These are phyloP conservation scores for Ceratocystis huliohia DNA, from an alignment of 2,329 filamentous ascomycete species.

Conservation along the genomic window DNA sequence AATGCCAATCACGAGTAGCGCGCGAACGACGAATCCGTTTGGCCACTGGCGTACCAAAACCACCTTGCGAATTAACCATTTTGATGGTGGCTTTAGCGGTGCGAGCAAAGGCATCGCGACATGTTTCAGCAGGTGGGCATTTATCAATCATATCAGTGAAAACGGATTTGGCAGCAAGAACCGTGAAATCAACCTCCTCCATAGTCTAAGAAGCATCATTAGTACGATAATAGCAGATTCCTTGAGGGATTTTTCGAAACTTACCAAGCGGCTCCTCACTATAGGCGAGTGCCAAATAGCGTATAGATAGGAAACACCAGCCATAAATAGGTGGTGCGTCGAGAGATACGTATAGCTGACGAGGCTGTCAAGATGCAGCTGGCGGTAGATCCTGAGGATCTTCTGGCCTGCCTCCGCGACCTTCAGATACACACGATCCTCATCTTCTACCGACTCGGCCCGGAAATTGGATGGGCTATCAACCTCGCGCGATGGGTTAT, in stretches of 20 bases:
- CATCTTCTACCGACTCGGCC: constrained; percentile 60
- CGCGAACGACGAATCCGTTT: constrained; percentile 25
- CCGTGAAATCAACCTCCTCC: constrained; percentile 96
- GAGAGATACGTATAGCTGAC: constrained; percentile 95
- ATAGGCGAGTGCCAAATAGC: constrained; percentile 92
- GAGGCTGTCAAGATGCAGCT: constrained; percentile 72
- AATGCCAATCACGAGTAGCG: constrained; percentile 26
- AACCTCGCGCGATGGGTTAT: constrained; percentile 51
- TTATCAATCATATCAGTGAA: constrained; percentile 85
- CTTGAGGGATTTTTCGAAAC: constrained; percentile 27
- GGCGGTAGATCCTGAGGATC: constrained; percentile 78
- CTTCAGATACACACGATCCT: constrained; percentile 85
- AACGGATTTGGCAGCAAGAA: constrained; percentile 84
- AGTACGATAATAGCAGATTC: constrained; percentile 21
- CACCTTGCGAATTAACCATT: constrained; percentile 81
- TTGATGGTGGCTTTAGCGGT: constrained; percentile 92
- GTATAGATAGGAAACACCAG: constrained; percentile 89
- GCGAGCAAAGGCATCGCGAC: constrained; percentile 83
- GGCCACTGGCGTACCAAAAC: constrained; percentile 46
- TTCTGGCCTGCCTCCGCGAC: constrained; percentile 91
- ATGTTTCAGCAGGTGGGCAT: constrained; percentile 88
- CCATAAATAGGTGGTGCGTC: constrained; percentile 95
- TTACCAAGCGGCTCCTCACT: constrained; percentile 72
- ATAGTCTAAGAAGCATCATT: constrained; percentile 46
- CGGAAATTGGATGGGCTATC: constrained; percentile 47